phyloP scores from a whole-genome alignment of 106 monocot species.

The Triglochin maritima region DNA sequence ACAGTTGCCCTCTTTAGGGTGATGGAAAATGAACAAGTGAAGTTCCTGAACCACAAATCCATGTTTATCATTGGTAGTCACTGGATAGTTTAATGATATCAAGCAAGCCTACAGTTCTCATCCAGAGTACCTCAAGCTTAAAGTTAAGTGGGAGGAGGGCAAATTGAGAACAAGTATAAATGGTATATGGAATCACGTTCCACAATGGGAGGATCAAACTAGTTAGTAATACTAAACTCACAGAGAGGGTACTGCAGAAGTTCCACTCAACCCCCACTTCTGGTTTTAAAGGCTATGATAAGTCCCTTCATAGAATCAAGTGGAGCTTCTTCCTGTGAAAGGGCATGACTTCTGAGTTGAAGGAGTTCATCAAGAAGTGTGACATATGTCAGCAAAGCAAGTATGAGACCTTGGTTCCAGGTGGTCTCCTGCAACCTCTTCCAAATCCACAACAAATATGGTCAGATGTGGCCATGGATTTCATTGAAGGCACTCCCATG shows the following conservation, averaged over 20 bases:
- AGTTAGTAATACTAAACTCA: neutral
- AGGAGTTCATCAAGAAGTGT: neutral
- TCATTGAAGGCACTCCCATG: neutral
- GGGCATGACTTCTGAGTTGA: neutral
- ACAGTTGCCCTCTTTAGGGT: conserved; percentile 1
- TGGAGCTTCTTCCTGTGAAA: neutral
- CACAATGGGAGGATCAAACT: neutral
- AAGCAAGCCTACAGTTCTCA: neutral
- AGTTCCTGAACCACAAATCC: too few relatives aligned
- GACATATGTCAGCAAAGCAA: conserved; percentile 5
- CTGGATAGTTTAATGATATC: too few relatives aligned
- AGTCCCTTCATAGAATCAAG: neutral
- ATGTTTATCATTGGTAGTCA: too few relatives aligned
- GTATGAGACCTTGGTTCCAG: neutral
- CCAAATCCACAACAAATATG: neutral
- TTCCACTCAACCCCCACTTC: neutral
- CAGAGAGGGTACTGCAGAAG: neutral
- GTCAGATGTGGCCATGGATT: conserved; percentile 1
- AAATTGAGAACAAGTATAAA: neutral
- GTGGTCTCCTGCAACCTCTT: neutral
- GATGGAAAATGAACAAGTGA: neutral
- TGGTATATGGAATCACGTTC: neutral
- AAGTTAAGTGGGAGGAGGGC: neutral
- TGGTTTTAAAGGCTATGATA: neutral
- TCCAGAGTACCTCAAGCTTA: neutral